Evolutionary conservation across 2,329 filamentous ascomycete genomes (phyloP), one percentile per base, ranked within the genome.

Genomic region (Chaetomium sp.): DNA sequence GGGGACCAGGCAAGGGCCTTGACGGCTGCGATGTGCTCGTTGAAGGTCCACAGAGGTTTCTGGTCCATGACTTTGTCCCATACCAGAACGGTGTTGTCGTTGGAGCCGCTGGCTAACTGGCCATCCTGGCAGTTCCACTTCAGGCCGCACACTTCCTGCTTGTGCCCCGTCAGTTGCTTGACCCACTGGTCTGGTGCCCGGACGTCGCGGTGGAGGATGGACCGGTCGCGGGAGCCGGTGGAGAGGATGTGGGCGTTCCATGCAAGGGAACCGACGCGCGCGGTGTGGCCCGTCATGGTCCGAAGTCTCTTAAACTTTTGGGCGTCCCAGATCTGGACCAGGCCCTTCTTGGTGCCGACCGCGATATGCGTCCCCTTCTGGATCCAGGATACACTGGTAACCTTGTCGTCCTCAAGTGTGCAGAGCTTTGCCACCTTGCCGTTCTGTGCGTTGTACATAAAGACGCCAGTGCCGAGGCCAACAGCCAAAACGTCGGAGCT

Each of bases 221-320:
- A 77, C 37, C 94, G 87, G 73, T 99, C 94, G 50, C 94, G 82
- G 34, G 92, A 97, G 27, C 94, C 94, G 3, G 94, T 97, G 0
- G 91, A 95, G 27, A 99, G 82, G 54, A 99, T 96, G 68, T 99
- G 94, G 51, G 94, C 91, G 66, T 99, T 99, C 94, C 94, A 99
- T 0, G 94, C 94, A 58, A 99, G 76, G 35, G 92, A 91, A 32
- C 94, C 94, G 41, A 99, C 94, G 57, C 94, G 85, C 57, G 88
- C 90, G 0, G 91, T 94, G 70, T 99, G 94, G 2, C 94, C 94
- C 6, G 90, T 96, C 94, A 99, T 99, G 6, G 92, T 96, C 62
- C 94, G 84, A 57, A 99, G 72, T 48, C 92, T 83, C 58, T 92
- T 84, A 60, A 87, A 84, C 68, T 87, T 86, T 67, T 95, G 88